Evolutionary conservation across 331 rosid species (phyloP).

Genomic region (Malus hybrid): DNA sequence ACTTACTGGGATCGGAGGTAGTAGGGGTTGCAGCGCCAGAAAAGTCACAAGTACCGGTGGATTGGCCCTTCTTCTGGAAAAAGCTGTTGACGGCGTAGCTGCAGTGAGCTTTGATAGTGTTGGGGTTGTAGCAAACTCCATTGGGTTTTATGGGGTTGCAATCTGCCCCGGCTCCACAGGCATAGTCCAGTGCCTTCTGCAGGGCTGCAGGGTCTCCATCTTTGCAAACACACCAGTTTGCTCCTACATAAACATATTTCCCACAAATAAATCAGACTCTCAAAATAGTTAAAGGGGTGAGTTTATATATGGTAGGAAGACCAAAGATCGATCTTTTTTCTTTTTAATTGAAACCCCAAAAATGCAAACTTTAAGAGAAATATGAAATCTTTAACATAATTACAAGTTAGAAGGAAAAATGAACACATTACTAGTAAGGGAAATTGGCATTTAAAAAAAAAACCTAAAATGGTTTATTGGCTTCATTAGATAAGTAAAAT

Average conservation of each 20-base stretch:
- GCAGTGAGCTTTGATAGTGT: constrained; percentile 64
- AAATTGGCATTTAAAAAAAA: neutral
- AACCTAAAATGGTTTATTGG: neutral
- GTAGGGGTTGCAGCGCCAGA: constrained; percentile 45
- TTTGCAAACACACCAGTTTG: constrained; percentile 72
- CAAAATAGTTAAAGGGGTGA: neutral
- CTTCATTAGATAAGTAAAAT: neutral
- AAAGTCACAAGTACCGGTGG: constrained; percentile 54
- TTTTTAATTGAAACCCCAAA: no score
- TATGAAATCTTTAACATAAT: neutral
- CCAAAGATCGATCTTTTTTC: neutral
- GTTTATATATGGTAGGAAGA: neutral
- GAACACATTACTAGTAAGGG: neutral
- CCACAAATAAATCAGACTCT: neutral
- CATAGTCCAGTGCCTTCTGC: constrained; percentile 70
- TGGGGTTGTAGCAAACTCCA: constrained; percentile 56
- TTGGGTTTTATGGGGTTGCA: constrained; percentile 47
- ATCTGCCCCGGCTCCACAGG: constrained; percentile 92
- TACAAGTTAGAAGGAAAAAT: neutral
- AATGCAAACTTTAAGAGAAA: no score
- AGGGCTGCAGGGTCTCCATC: constrained; percentile 43
- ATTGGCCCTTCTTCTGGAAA: constrained; percentile 65
- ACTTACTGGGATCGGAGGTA: constrained; percentile 64
- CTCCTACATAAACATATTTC: constrained; percentile 24
- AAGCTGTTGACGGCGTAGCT: constrained; percentile 71